Base-by-base conservation (phyloP, 148 eudicot species). In the Mesembryanthemum crystallinum region DNA sequence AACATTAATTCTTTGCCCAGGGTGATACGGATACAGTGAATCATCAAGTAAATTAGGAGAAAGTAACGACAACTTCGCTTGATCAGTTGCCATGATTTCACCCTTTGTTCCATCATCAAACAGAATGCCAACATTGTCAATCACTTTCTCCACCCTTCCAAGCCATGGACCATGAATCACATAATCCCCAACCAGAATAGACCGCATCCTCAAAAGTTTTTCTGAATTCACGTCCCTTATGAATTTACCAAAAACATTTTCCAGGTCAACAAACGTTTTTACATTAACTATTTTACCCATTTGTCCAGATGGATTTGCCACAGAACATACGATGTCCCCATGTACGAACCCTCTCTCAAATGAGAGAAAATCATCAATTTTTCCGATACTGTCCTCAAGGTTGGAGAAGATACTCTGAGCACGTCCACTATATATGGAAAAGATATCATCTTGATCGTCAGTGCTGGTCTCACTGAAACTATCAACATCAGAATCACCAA, bases 281-380 rank as follows among this genome's bases (percentile, higher is more conserved):
- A 88, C 80, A 58, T 83, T 79, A 76, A 85, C 79, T 32, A 96
- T 85, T 81, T 70, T 88, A 54, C 99, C 99, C 88, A 89, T 87
- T 80, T 89, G 98, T 30, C 92, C 92, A 52, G 84, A 85, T 27
- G 95, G 89, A 64, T 92, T 89, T 28, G 72, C 79, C 28, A 64
- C 63, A 14, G 85, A 78, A 54, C 87, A 80, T 54, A 96, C 99
- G 72, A 91, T 69, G 80, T 91, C 98, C n/a, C 98, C 98, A 73
- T 84, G 85, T 17, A 69, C 54, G 77, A 88, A 92, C 52, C 75
- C 84, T 73, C 97, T 89, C 83, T 96, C 99, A 63, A 92, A 96
- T 18, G 87, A 87, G 70, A 96, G 94, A 54, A 92, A 88, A 85
- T 96, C 95, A 43, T 96, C 99, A 33, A 96, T 93, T 77, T 96